A percentile compares a stretch with the other conserved stretches of the same genome.
phyloP scores from a whole-genome alignment of 129 eudicot species.

The Escallonia herrerae region DNA sequence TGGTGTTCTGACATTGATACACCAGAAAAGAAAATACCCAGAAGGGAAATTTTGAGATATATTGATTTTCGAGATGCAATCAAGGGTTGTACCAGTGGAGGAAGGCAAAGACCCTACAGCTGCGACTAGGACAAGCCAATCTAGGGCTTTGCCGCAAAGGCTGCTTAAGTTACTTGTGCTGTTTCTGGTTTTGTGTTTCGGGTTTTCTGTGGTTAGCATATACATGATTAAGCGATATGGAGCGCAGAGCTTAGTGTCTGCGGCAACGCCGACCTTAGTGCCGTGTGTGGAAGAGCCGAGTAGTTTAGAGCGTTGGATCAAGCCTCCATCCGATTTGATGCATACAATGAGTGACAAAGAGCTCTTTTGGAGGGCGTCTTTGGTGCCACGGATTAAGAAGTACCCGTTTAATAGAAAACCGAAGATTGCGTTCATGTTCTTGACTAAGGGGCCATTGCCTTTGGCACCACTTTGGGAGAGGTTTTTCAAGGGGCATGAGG shows the following conservation, averaged over 20 bases:
- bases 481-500: conserved; percentile 71
- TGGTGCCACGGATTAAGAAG: conserved; percentile 51
- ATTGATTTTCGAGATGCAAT: conserved; percentile 9
- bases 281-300: conserved; percentile 37
- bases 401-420: conserved; percentile 79
- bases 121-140: conserved; percentile 40
- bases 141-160: conserved; percentile 79
- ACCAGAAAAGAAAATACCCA: conserved; percentile 20
- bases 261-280: conserved; percentile 35
- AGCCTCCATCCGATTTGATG: conserved; percentile 57
- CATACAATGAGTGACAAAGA: conserved; percentile 73
- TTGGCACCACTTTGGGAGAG: conserved; percentile 96
- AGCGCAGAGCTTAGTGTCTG: conserved; percentile 28
- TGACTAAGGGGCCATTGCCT: conserved; percentile 94
- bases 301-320: conserved; percentile 55
- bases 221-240: conserved; percentile 60
- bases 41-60: background rate
- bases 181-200: conserved; percentile 55
- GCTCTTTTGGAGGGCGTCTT: conserved; percentile 87
- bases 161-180: conserved; percentile 49
- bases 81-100: conserved; percentile 45
- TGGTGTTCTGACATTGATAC: conserved; percentile 2
- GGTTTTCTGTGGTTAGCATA: conserved; percentile 57
- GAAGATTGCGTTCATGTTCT: conserved; percentile 95
- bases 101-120: conserved; percentile 64